phyloP scores from a whole-genome alignment of 2,329 filamentous ascomycete species.

The Zasmidium cellare region DNA sequence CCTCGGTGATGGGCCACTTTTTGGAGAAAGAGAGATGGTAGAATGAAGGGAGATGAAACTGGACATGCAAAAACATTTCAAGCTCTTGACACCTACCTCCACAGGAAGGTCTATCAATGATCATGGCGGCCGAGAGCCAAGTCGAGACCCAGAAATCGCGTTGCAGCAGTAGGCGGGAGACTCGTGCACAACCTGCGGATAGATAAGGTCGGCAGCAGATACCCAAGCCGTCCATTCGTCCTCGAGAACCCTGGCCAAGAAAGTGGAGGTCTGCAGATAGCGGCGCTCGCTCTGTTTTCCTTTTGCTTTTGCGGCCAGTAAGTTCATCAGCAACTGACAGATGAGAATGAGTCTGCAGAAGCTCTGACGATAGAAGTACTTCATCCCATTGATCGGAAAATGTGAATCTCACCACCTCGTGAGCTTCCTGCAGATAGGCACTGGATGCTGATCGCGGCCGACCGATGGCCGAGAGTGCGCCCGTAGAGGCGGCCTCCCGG shows the following conservation, averaged over 20 bases:
- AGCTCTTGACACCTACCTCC: not conserved
- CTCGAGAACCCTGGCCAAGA: not conserved
- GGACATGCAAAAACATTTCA: too few relatives aligned
- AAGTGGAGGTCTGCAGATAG: not conserved
- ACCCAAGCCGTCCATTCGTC: not conserved
- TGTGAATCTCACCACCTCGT: too few relatives aligned
- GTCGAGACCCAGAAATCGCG: not conserved
- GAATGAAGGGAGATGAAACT: too few relatives aligned
- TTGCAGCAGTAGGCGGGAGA: not conserved
- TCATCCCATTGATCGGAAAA: not conserved
- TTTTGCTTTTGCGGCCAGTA: not conserved
- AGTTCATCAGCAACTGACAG: not conserved
- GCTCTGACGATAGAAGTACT: too few relatives aligned
- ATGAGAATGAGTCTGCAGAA: too few relatives aligned
- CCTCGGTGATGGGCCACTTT: too few relatives aligned
- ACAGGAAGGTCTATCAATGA: not conserved
- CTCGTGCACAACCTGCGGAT: not conserved
- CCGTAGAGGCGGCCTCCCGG: too few relatives aligned
- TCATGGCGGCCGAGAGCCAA: not conserved
- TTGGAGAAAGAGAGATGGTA: too few relatives aligned
- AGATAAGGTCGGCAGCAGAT: not conserved
- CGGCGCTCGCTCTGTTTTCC: not conserved
- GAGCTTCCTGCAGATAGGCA: too few relatives aligned
- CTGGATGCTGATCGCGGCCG: not conserved
- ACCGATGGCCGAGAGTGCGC: not conserved